phyloP scores from a whole-genome alignment of 2,329 filamentous ascomycete species.

The Purpureocillium takamizusanense region DNA sequence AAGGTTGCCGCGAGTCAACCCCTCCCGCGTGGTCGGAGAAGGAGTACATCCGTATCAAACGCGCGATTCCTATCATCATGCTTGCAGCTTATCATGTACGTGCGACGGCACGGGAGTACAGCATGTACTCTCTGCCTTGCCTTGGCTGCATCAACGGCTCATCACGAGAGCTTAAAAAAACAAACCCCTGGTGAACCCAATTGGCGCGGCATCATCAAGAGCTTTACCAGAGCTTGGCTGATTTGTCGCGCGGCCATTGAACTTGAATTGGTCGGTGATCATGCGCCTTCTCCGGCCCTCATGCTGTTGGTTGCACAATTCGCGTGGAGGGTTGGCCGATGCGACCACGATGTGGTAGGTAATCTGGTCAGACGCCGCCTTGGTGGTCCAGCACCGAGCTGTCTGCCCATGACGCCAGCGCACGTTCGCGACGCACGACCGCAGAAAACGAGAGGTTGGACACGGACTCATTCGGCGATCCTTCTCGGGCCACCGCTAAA shows the following conservation, averaged over 20 bases:
- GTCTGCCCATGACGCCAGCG: neutral
- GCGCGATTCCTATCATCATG: no score
- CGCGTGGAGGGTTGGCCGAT: neutral
- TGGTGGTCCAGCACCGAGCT: neutral
- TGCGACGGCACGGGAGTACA: no score
- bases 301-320: neutral
- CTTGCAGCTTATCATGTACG: no score
- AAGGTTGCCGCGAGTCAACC: no score
- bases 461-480: conserved; percentile 3
- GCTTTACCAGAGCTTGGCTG: neutral
- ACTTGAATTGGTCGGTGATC: no score
- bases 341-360: neutral
- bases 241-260: neutral
- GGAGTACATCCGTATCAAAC: no score
- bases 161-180: no score
- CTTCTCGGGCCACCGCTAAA: conserved; percentile 1
- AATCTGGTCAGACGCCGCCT: neutral
- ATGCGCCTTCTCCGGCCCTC: no score
- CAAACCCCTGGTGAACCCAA: neutral
- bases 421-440: neutral
- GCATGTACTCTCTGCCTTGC: no score
- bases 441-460: neutral
- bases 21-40: no score
- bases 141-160: no score
- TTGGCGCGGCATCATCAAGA: neutral